A percentile compares a stretch with the other conserved stretches of the same genome.
Evolutionary conservation across 202 grass and related monocot genomes (phyloP).

Genomic region (Schoenoplectus triqueter): DNA sequence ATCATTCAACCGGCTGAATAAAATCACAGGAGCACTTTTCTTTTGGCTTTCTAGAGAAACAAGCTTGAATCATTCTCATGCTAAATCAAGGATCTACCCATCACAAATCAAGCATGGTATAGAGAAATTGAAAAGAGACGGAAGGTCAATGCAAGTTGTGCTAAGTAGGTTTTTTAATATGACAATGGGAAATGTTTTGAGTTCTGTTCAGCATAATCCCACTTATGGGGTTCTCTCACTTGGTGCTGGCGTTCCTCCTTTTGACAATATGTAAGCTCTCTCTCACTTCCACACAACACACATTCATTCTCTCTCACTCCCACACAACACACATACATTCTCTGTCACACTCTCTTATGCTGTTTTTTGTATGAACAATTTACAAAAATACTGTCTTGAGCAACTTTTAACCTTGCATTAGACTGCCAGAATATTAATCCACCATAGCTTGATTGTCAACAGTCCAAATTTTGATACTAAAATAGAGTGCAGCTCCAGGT

Average conservation of each 20-base stretch:
- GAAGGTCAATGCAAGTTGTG: constrained; percentile 54
- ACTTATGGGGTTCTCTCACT: constrained; percentile 67
- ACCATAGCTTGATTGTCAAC: neutral
- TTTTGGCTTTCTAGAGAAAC: constrained; percentile 63
- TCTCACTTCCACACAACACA: neutral
- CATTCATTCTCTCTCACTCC: neutral
- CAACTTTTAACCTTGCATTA: neutral
- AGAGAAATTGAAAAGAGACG: constrained; percentile 63
- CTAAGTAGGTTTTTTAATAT: constrained; percentile 64
- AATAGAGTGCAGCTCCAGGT: neutral
- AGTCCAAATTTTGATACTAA: neutral
- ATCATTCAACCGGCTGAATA: constrained; percentile 63
- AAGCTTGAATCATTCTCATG: constrained; percentile 56
- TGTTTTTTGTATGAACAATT: neutral
- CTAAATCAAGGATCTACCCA: constrained; percentile 45
- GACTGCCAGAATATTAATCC: neutral
- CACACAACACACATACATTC: neutral
- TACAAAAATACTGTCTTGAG: neutral
- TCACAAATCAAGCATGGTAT: constrained; percentile 54
- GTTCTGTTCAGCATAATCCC: constrained; percentile 53
- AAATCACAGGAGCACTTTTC: constrained; percentile 71
- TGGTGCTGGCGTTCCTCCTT: constrained; percentile 54
- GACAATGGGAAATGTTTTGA: constrained; percentile 55
- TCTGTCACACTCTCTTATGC: neutral
- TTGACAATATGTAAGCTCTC: constrained; percentile 73